Conservation (phyloP, 148 eudicot species). For the Beta vulgaris region DNA sequence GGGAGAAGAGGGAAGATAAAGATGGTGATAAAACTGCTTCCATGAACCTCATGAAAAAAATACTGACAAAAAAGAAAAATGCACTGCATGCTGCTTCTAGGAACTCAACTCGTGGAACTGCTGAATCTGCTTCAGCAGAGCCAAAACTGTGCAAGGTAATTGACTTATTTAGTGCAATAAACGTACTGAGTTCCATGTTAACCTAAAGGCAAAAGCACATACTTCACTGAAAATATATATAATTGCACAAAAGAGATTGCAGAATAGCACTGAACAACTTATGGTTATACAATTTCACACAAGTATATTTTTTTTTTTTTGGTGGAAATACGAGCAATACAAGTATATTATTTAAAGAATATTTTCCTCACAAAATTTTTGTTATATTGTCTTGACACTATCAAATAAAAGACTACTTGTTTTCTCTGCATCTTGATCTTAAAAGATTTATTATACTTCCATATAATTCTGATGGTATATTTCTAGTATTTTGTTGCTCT, state of each 20-base stretch:
- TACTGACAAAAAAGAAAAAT: slow-evolving; percentile 51
- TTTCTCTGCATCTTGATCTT: neutral
- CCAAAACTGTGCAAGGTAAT: slow-evolving; percentile 70
- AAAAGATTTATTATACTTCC: neutral
- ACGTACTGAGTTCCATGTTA: neutral
- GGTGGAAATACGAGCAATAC: no score
- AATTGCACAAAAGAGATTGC: neutral
- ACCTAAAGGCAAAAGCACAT: neutral
- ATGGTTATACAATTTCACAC: neutral
- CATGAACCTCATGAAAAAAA: slow-evolving; percentile 53
- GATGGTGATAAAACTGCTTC: slow-evolving; percentile 51
- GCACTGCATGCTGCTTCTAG: slow-evolving; percentile 37
- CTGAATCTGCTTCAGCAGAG: slow-evolving; percentile 49
- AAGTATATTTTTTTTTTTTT: neutral
- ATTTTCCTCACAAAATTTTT: neutral
- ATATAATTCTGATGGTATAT: neutral
- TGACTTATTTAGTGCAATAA: neutral
- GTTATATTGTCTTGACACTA: neutral
- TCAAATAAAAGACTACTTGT: neutral
- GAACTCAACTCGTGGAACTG: slow-evolving; percentile 31
- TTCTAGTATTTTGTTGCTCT: neutral
- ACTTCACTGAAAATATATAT: neutral
- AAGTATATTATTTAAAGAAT: neutral
- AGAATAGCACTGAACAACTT: neutral
- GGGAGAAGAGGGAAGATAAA: slow-evolving; percentile 51